phyloP scores from a whole-genome alignment of 1,139 yeast genomes.

The Candida albicans region DNA sequence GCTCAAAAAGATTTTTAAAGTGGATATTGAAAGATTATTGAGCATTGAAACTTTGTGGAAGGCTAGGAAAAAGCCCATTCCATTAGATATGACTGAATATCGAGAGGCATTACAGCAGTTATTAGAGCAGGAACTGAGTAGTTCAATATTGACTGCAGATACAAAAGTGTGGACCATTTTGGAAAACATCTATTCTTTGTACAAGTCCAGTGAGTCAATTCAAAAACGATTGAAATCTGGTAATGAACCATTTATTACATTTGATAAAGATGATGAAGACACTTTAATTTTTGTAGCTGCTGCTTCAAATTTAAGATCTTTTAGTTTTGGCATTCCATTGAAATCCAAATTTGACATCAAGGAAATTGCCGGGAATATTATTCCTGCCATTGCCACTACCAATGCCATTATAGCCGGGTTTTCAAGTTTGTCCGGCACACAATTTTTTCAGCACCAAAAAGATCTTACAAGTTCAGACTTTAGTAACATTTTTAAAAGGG shows the following conservation, averaged over 20 bases:
- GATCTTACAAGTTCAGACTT: constrained; percentile 23
- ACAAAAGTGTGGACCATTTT: constrained; percentile 63
- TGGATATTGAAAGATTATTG: constrained; percentile 74
- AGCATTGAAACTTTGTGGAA: constrained; percentile 79
- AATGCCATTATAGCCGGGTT: constrained; percentile 94
- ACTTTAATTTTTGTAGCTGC: constrained; percentile 86
- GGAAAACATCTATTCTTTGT: constrained; percentile 65
- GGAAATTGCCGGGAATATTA: constrained; percentile 95
- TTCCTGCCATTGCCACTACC: constrained; percentile 98
- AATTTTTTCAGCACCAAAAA: constrained; percentile 39
- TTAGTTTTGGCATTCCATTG: constrained; percentile 66
- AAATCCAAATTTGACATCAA: constrained; percentile 86
- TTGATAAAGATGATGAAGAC: constrained; percentile 95
- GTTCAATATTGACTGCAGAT: constrained; percentile 42
- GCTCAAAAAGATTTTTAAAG: constrained; percentile 55
- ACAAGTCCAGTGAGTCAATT: constrained; percentile 48
- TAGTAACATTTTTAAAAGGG: constrained; percentile 18
- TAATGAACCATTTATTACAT: constrained; percentile 52
- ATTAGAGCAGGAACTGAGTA: constrained; percentile 14
- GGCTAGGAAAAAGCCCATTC: constrained; percentile 63
- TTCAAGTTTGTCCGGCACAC: constrained; percentile 70
- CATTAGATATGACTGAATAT: constrained; percentile 42
- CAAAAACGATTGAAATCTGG: constrained; percentile 47
- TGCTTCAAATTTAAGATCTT: constrained; percentile 80
- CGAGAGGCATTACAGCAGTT: constrained; percentile 18